Evolutionary conservation across 805 yeast species (phyloP).

Genomic region (Pichia scutulata): DNA sequence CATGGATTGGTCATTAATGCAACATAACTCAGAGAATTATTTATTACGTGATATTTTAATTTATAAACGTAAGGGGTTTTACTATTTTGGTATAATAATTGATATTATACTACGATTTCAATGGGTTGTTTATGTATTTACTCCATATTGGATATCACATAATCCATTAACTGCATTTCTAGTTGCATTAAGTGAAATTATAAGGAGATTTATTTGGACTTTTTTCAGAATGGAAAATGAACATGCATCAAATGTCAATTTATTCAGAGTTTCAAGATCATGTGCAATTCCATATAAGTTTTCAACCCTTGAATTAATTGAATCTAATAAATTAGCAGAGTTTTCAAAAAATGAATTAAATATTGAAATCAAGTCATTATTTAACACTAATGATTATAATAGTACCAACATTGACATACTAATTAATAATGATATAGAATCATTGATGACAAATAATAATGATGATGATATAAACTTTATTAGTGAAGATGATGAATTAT

Average conservation of each 20-base stretch:
- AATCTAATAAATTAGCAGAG: background rate
- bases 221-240: conserved; percentile 93
- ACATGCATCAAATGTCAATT: conserved; percentile 80
- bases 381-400: background rate
- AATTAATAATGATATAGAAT: background rate
- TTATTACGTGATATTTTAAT: conserved; percentile 68
- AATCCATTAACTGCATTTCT: conserved; percentile 79
- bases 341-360: background rate
- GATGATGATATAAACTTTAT: background rate
- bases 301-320: background rate
- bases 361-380: background rate
- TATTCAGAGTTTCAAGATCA: conserved; percentile 82
- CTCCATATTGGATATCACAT: conserved; percentile 68
- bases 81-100: conserved; percentile 65
- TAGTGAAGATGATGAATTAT: background rate
- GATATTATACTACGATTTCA: conserved; percentile 76
- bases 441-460: background rate
- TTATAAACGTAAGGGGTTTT: conserved; percentile 48
- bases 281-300: conserved; percentile 76
- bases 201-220: conserved; percentile 84
- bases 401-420: background rate
- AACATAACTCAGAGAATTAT: conserved; percentile 47
- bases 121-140: conserved; percentile 85
- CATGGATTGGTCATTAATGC: conserved; percentile 94
- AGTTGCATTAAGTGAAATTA: conserved; percentile 72